Percentiles rank a stretch among this genome's conserved stretches.
These are phyloP conservation scores for Penicillium pancosmium DNA, from an alignment of 495 filamentous ascomycete species.

Conservation along the genomic window DNA sequence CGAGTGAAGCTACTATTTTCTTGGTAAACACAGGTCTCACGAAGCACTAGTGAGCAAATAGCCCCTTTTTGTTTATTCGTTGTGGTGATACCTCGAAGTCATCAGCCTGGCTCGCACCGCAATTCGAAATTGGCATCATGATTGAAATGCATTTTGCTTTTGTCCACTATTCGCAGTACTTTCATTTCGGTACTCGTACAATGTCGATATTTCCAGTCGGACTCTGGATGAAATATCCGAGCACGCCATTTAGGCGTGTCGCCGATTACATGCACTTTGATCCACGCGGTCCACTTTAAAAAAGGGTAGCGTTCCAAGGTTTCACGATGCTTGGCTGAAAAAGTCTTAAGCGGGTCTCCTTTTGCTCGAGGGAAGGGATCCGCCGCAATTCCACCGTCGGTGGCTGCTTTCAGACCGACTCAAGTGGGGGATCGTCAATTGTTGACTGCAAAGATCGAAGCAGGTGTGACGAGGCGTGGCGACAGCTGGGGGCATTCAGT, in stretches of 20 bases:
- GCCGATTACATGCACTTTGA: constrained; percentile 4
- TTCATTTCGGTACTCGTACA: not conserved
- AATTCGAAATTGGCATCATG: not conserved
- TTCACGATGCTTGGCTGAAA: constrained; percentile 1
- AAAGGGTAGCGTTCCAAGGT: constrained; percentile 1
- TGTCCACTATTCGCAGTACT: not conserved
- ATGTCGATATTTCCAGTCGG: constrained; percentile 1
- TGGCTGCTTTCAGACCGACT: constrained; percentile 5
- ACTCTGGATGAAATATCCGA: constrained; percentile 1
- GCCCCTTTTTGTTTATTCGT: no score
- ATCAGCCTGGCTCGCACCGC: not conserved
- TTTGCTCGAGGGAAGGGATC: not conserved
- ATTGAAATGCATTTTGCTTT: not conserved
- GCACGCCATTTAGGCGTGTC: constrained; percentile 3
- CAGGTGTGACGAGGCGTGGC: not conserved
- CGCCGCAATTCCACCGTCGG: constrained; percentile 4
- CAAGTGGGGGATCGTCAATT: constrained; percentile 4
- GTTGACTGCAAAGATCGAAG: not conserved
- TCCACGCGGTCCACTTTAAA: constrained; percentile 8
- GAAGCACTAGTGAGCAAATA: no score
- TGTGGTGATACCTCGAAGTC: no score
- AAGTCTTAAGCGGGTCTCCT: constrained; percentile 1
- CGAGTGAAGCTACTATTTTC: no score
- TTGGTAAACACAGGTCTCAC: no score
- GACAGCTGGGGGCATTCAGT: not conserved